Evolutionary conservation across 2,329 filamentous ascomycete genomes (phyloP).

Genomic region (Colletotrichum sp.): DNA sequence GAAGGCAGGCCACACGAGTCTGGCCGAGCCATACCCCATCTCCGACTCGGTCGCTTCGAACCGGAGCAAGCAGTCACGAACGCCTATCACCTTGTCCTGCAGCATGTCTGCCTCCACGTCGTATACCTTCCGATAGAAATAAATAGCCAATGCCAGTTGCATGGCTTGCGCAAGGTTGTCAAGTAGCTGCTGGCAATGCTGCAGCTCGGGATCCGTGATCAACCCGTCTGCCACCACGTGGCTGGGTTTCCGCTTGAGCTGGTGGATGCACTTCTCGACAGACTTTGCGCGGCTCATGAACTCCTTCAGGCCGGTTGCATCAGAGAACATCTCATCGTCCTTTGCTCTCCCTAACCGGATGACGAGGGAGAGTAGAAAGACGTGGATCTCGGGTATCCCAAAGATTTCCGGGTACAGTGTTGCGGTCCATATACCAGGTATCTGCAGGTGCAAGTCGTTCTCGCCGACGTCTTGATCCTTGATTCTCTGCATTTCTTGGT

Average conservation of each 20-base stretch:
- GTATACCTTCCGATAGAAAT: constrained; percentile 43
- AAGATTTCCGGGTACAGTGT: constrained; percentile 47
- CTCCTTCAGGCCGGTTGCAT: constrained; percentile 26
- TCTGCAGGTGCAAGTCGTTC: constrained; percentile 42
- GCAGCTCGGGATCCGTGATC: background rate
- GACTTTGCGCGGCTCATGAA: constrained; percentile 36
- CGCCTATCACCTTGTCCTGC: constrained; percentile 34
- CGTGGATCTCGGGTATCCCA: constrained; percentile 39
- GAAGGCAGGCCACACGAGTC: constrained; percentile 42
- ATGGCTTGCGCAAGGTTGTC: constrained; percentile 37
- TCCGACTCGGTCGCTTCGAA: constrained; percentile 29
- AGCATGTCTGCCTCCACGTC: constrained; percentile 38
- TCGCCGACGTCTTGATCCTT: constrained; percentile 40
- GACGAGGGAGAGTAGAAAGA: constrained; percentile 37
- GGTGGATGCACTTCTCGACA: constrained; percentile 35
- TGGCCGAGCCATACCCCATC: constrained; percentile 28
- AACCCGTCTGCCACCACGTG: background rate
- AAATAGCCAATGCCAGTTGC: constrained; percentile 39
- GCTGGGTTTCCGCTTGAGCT: constrained; percentile 7
- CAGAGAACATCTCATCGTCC: constrained; percentile 29
- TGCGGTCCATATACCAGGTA: constrained; percentile 37
- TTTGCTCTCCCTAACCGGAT: constrained; percentile 42
- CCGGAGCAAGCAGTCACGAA: constrained; percentile 34
- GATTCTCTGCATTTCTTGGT: constrained; percentile 33
- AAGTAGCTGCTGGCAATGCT: constrained; percentile 20